Evolutionary conservation across 2,329 filamentous ascomycete genomes (phyloP).

Genomic region (Cercospora sesami): DNA sequence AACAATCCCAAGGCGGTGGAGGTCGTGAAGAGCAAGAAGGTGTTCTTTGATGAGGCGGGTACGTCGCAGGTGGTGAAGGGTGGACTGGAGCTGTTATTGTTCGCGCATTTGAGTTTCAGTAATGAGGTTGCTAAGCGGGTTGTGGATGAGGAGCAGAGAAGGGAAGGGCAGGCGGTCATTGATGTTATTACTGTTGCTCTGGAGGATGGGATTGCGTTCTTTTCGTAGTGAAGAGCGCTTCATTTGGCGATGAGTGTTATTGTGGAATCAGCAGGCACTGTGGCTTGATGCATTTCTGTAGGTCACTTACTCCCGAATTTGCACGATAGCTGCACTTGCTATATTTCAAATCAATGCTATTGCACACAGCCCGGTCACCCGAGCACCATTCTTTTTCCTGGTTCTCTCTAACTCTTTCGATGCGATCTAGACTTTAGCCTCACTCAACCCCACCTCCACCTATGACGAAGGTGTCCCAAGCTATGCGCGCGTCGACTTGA

Average conservation of each 20-base stretch:
- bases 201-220: slow-evolving; percentile 11
- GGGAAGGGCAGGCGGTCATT: slow-evolving; percentile 10
- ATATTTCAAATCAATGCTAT: neutral
- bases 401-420: neutral
- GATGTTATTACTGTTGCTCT: slow-evolving; percentile 15
- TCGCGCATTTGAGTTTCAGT: slow-evolving; percentile 14
- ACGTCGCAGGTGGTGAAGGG: slow-evolving; percentile 8
- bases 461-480: slow-evolving; percentile 14
- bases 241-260: neutral
- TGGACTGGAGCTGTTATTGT: slow-evolving; percentile 11
- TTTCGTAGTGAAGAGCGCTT: neutral
- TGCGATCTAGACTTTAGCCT: slow-evolving; percentile 2
- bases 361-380: slow-evolving; percentile 2
- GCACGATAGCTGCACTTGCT: neutral
- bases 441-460: slow-evolving; percentile 7
- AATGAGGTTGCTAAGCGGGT: slow-evolving; percentile 11
- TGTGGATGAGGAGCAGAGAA: neutral
- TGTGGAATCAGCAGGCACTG: neutral
- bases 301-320: neutral
- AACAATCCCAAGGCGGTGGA: slow-evolving; percentile 19
- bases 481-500: neutral
- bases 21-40: slow-evolving; percentile 11
- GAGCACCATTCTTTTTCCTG: slow-evolving; percentile 7
- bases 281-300: neutral
- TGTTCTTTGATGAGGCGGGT: neutral